These are phyloP conservation scores for Clitopilus hobsonii DNA, from an alignment of 768 basidiomycete species.

Conservation along the genomic window DNA sequence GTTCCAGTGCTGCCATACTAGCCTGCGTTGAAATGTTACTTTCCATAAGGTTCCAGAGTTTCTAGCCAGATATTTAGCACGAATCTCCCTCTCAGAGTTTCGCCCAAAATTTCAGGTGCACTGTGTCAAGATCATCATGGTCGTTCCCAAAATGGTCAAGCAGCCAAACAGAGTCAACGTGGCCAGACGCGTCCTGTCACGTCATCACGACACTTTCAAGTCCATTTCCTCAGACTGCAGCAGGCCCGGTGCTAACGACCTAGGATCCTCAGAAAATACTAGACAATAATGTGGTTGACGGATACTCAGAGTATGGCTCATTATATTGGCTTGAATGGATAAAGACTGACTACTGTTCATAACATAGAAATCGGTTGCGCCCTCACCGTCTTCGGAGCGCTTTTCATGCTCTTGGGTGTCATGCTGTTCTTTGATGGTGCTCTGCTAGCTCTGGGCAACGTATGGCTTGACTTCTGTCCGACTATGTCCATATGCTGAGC, in stretches of 20 bases:
- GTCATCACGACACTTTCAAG: background rate
- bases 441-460: slow-evolving; percentile 94
- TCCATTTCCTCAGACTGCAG: background rate
- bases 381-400: slow-evolving; percentile 88
- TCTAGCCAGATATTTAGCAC: background rate
- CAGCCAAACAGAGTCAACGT: background rate
- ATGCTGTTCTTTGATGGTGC: slow-evolving; percentile 97
- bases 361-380: slow-evolving; percentile 89
- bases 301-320: slow-evolving; percentile 55
- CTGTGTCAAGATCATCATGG: background rate
- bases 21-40: too few relatives aligned
- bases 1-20: background rate
- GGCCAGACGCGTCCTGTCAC: background rate
- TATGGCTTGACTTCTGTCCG: slow-evolving; percentile 24
- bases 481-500: background rate
- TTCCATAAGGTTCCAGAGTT: background rate
- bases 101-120: background rate
- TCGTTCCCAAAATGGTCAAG: background rate
- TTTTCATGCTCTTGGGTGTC: slow-evolving; percentile 96
- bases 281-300: slow-evolving; percentile 53
- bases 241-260: slow-evolving; percentile 16
- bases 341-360: background rate
- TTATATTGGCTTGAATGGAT: too few relatives aligned
- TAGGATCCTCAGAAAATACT: slow-evolving; percentile 12
- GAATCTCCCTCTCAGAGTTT: background rate